Evolutionary conservation across 2,329 filamentous ascomycete species (phyloP).

Genomic region (Helminthosporium solani): DNA sequence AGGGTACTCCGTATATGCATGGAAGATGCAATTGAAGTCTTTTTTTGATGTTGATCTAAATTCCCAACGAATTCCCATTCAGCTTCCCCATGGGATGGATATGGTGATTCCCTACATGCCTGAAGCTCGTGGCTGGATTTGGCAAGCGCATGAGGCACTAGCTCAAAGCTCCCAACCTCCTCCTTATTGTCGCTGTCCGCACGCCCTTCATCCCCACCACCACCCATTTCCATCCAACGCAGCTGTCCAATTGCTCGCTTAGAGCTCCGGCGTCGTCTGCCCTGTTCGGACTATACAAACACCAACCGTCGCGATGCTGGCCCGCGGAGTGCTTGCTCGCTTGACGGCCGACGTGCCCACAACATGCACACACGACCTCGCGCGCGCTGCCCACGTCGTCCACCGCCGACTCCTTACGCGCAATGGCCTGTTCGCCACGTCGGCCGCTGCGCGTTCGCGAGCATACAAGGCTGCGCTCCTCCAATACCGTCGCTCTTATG

Average conservation of each 20-base stretch:
- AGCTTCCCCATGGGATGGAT: too few species aligned
- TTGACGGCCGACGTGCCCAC: conserved; percentile 37
- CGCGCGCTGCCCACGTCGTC: conserved; percentile 35
- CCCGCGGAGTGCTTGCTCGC: conserved; percentile 38
- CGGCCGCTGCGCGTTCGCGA: conserved; percentile 24
- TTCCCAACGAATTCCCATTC: too few species aligned
- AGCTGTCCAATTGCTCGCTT: conserved; percentile 19
- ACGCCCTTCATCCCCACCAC: conserved; percentile 11
- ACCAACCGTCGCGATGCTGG: conserved; percentile 32
- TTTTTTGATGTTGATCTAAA: too few species aligned
- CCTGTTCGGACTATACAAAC: conserved; percentile 4
- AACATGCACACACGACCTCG: conserved; percentile 38
- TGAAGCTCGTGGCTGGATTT: conserved; percentile 3
- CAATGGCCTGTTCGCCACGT: conserved; percentile 22
- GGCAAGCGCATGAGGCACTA: not conserved
- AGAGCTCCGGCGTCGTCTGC: conserved; percentile 17
- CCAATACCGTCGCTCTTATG: conserved; percentile 33
- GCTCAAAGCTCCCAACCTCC: not conserved
- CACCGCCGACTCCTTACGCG: conserved; percentile 24
- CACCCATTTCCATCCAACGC: conserved; percentile 11
- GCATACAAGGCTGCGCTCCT: conserved; percentile 22
- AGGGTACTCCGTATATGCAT: too few species aligned
- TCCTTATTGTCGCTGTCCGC: not conserved
- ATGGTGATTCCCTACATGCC: too few species aligned
- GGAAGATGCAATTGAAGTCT: too few species aligned